Conservation (phyloP, 2,329 filamentous ascomycete genomes). For the Diaporthe batatas region DNA sequence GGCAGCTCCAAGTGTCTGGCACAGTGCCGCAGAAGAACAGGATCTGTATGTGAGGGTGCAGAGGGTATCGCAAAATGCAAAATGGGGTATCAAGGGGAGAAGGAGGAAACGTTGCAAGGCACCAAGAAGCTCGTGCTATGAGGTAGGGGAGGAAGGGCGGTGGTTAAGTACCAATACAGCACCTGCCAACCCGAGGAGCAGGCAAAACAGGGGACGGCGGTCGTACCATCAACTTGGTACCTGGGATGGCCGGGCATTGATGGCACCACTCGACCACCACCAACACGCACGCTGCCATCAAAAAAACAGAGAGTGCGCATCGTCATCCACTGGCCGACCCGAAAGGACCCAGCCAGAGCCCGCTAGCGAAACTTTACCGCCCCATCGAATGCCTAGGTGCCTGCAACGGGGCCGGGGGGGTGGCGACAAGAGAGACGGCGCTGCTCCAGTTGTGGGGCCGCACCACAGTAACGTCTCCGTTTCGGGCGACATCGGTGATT, state of each 20-base stretch:
- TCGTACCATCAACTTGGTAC: slow-evolving; percentile 23
- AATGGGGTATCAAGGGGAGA: slow-evolving; percentile 19
- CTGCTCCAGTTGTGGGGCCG: slow-evolving; percentile 38
- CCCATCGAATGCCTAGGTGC: slow-evolving; percentile 8
- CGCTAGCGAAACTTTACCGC: slow-evolving; percentile 38
- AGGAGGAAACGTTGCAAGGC: slow-evolving; percentile 13
- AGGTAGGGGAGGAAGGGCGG: slow-evolving; percentile 32
- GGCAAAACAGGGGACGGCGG: slow-evolving; percentile 20
- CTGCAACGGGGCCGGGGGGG: slow-evolving; percentile 18
- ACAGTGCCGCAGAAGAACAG: background rate
- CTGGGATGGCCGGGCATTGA: slow-evolving; percentile 8
- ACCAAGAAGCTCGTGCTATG: slow-evolving; percentile 7
- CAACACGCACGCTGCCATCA: background rate
- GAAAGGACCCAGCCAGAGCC: slow-evolving; percentile 28
- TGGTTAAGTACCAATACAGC: slow-evolving; percentile 41
- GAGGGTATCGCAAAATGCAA: slow-evolving; percentile 9
- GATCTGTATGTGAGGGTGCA: background rate
- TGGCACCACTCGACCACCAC: slow-evolving; percentile 29
- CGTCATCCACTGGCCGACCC: slow-evolving; percentile 37
- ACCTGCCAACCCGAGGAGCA: background rate
- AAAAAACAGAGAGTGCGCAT: slow-evolving; percentile 29
- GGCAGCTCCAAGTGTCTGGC: background rate
- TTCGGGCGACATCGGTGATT: slow-evolving; percentile 59
- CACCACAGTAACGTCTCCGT: slow-evolving; percentile 41
- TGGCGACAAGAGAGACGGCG: slow-evolving; percentile 40